These are phyloP conservation scores for Globisporangium okanoganense DNA, from an alignment of 352 stramenopile species.

Conservation along the genomic window DNA sequence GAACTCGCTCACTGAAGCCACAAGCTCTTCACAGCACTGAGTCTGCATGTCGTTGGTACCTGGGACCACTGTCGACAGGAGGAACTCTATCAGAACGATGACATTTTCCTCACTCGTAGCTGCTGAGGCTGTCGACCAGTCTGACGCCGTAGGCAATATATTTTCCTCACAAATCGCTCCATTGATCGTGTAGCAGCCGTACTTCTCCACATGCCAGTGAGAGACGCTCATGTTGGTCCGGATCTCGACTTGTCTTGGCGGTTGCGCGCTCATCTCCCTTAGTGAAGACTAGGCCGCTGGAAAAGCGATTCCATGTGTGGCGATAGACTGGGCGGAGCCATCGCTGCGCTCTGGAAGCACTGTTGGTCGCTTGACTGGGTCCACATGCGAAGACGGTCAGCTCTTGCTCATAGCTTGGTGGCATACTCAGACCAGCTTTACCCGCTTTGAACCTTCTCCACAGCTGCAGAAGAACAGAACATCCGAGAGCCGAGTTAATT, in stretches of 20 bases:
- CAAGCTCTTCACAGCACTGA: neutral
- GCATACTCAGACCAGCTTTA: too few species aligned
- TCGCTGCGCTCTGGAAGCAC: neutral
- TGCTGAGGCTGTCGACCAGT: neutral
- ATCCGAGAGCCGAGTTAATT: constrained; percentile 21
- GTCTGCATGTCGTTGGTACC: neutral
- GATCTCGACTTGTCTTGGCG: constrained; percentile 22
- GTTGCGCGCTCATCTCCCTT: constrained; percentile 2
- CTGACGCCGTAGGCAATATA: neutral
- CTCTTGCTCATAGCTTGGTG: constrained; percentile 5
- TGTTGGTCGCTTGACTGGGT: constrained; percentile 10
- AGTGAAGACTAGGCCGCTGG: neutral
- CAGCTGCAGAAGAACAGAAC: constrained; percentile 17
- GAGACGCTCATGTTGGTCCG: constrained; percentile 20
- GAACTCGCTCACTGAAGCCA: neutral
- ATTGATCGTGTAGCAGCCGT: constrained; percentile 26
- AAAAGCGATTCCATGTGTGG: constrained; percentile 29
- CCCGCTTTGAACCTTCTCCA: constrained; percentile 18
- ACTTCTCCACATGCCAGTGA: constrained; percentile 34
- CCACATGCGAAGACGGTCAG: constrained; percentile 24
- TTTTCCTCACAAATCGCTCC: constrained; percentile 11
- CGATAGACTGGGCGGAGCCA: constrained; percentile 23
- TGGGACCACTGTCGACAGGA: neutral
- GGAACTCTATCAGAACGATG: neutral
- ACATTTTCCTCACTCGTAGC: constrained; percentile 5